Conservation (phyloP, 208 protist genomes). For the Trypanosoma cruzi region DNA sequence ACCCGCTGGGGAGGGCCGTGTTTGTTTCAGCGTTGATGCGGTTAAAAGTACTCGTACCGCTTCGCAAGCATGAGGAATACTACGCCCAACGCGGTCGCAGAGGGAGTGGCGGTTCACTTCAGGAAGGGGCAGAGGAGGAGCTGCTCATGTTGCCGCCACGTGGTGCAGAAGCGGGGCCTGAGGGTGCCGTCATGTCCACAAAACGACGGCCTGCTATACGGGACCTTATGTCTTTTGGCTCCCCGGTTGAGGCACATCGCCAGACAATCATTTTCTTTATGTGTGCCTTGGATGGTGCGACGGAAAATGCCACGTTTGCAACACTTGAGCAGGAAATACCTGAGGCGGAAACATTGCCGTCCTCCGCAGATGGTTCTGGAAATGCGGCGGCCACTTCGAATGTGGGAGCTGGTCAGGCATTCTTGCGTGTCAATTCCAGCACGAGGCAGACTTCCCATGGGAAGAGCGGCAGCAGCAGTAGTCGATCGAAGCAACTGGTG, state of each 20-base stretch:
- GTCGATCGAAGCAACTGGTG: constrained; percentile 36
- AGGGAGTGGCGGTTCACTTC: constrained; percentile 1
- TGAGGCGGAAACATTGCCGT: constrained; percentile 33
- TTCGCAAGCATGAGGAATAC: constrained; percentile 36
- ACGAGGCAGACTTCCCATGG: neutral
- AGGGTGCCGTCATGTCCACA: constrained; percentile 1
- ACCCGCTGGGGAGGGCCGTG: constrained; percentile 95
- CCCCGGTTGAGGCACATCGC: constrained; percentile 67
- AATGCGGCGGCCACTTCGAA: neutral
- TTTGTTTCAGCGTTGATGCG: constrained; percentile 94
- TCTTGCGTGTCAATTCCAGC: constrained; percentile 19
- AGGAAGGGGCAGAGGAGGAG: constrained; percentile 26
- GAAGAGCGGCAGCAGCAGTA: neutral
- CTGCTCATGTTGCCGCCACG: constrained; percentile 4
- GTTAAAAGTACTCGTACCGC: constrained; percentile 67
- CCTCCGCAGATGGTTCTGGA: neutral
- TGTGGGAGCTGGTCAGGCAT: constrained; percentile 17
- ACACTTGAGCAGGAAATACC: constrained; percentile 76
- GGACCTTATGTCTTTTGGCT: constrained; percentile 62
- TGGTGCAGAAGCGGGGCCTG: neutral
- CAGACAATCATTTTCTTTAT: constrained; percentile 72
- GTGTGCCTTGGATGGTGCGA: constrained; percentile 73
- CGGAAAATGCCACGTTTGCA: constrained; percentile 66
- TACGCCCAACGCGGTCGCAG: constrained; percentile 15
- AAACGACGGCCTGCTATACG: constrained; percentile 18